A percentile compares a stretch with the other conserved stretches of the same genome.
phyloP scores from a whole-genome alignment of 352 stramenopile species.

The Globisporangium nagaii region DNA sequence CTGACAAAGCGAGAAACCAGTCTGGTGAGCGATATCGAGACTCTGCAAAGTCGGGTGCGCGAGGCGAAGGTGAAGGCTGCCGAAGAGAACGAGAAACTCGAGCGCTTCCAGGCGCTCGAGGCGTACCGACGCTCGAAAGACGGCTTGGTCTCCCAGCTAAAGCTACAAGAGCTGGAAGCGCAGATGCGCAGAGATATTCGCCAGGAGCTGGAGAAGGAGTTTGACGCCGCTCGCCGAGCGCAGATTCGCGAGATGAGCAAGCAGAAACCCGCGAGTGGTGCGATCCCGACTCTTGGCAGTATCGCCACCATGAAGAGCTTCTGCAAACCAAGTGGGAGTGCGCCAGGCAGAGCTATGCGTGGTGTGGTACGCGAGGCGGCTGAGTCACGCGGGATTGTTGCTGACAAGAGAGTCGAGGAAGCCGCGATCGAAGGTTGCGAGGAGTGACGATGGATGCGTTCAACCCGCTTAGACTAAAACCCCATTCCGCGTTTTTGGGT shows the following conservation, averaged over 20 bases:
- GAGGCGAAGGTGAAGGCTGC: constrained; percentile 17
- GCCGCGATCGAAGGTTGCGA: too few relatives aligned
- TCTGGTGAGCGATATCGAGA: constrained; percentile 23
- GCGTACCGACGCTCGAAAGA: constrained; percentile 44
- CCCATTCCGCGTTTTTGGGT: too few relatives aligned
- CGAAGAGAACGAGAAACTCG: constrained; percentile 42
- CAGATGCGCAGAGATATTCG: constrained; percentile 49
- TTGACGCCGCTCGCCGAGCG: constrained; percentile 36
- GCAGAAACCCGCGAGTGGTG: background rate
- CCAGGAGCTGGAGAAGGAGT: constrained; percentile 56
- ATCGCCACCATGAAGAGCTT: background rate
- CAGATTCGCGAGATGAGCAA: constrained; percentile 18
- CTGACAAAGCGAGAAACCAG: constrained; percentile 23
- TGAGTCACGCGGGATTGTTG: background rate
- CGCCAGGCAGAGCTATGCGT: background rate
- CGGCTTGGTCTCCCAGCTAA: constrained; percentile 26
- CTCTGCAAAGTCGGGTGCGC: constrained; percentile 17
- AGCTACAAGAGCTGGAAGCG: constrained; percentile 34
- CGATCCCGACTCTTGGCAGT: background rate
- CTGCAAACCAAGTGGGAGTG: background rate
- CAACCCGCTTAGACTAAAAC: too few relatives aligned
- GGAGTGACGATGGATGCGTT: too few relatives aligned
- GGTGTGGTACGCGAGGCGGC: background rate
- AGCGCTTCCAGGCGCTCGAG: constrained; percentile 39
- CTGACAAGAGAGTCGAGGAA: too few relatives aligned